Conservation (phyloP, 2,329 filamentous ascomycete species). For the Daldinia sp. region DNA sequence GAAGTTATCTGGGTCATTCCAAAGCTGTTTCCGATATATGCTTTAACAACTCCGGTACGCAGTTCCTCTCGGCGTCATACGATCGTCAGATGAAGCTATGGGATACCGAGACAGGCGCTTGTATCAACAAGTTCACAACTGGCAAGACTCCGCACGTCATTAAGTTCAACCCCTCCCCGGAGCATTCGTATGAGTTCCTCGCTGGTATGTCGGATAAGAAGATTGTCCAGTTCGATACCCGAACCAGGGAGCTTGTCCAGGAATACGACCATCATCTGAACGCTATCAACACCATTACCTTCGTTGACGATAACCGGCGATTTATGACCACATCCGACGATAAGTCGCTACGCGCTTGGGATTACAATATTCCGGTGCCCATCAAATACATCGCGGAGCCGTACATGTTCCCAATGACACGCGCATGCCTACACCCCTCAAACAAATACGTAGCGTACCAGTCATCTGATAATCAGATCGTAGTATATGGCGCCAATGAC, state of each 20-base stretch:
- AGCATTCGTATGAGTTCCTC: constrained; percentile 87
- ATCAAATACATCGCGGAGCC: constrained; percentile 99
- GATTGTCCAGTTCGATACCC: constrained; percentile 95
- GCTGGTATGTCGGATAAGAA: constrained; percentile 99
- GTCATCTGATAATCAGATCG: constrained; percentile 93
- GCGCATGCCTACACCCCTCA: constrained; percentile 84
- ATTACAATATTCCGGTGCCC: constrained; percentile 97
- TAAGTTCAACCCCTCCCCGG: constrained; percentile 86
- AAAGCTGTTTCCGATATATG: constrained; percentile 91
- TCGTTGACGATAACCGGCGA: constrained; percentile 91
- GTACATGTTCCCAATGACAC: constrained; percentile 97
- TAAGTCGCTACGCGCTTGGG: constrained; percentile 95
- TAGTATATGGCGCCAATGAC: constrained; percentile 93
- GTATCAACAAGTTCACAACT: constrained; percentile 87
- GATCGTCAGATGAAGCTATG: constrained; percentile 97
- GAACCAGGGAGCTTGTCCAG: constrained; percentile 84
- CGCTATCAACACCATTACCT: constrained; percentile 97
- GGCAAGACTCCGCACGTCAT: constrained; percentile 96
- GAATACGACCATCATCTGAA: constrained; percentile 98
- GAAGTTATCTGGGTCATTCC: constrained; percentile 90
- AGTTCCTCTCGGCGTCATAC: constrained; percentile 91
- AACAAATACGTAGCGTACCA: constrained; percentile 97
- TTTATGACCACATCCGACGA: constrained; percentile 99
- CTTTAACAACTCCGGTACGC: constrained; percentile 84
- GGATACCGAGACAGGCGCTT: constrained; percentile 96